Evolutionary conservation across 371 early-diverging fungal genomes (phyloP).

Genomic region (Quaeritorhiza haematococci): DNA sequence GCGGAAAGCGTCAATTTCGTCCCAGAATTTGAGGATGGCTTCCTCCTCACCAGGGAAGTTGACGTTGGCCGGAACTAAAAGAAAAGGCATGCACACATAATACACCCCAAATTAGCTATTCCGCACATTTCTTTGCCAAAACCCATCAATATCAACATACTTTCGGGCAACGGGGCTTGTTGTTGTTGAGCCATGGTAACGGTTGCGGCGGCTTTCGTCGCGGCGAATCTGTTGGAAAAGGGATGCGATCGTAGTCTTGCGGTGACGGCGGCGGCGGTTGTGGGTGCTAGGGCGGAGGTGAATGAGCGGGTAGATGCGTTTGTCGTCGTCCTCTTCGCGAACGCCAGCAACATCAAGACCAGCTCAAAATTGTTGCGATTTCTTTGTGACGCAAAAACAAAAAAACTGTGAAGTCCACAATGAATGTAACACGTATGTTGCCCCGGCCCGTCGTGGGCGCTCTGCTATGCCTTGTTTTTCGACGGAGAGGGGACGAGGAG

Average conservation of each 20-base stretch:
- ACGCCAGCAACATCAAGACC: not conserved
- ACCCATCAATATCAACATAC: not conserved
- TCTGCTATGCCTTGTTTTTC: not conserved
- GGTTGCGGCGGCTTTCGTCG: too few species aligned
- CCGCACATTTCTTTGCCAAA: slow-evolving; percentile 1
- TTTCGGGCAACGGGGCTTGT: too few species aligned
- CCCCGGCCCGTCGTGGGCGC: not conserved
- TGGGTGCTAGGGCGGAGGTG: not conserved
- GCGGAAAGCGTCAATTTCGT: slow-evolving; percentile 96
- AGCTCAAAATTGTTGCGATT: not conserved
- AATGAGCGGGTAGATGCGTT: not conserved
- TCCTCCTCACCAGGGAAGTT: slow-evolving; percentile 93
- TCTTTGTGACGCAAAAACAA: too few species aligned
- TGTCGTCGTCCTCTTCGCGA: not conserved
- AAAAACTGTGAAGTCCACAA: too few species aligned
- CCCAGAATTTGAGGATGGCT: slow-evolving; percentile 94
- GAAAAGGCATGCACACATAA: not conserved
- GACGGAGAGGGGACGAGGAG: not conserved
- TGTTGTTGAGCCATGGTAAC: too few species aligned
- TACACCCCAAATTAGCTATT: too few species aligned
- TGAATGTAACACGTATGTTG: too few species aligned
- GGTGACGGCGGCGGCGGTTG: too few species aligned
- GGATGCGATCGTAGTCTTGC: too few species aligned
- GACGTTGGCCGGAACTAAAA: slow-evolving; percentile 37
- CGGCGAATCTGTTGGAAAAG: too few species aligned